Evolutionary conservation across 2,329 filamentous ascomycete species (phyloP), one percentile per base, ranked within the genome.

Genomic region (Cercospora sojina): DNA sequence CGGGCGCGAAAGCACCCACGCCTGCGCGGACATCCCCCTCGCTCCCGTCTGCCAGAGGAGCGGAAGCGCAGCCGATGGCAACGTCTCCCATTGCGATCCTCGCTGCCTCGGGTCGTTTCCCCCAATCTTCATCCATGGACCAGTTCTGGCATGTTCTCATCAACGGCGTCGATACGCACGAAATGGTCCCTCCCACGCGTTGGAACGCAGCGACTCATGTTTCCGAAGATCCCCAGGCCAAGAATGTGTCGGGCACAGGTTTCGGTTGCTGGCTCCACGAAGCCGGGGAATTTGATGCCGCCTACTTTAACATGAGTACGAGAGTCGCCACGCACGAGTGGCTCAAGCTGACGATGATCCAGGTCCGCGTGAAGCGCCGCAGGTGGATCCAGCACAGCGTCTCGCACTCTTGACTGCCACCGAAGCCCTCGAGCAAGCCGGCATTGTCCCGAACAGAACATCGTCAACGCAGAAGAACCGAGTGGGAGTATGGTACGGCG

Each of bases 171-270:
- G 70, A 72, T 32, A 66, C 67, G 18, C 62, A 64, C 41, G 67
- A 67, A 35, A 41, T 65, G 29, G 66, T 72, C 5, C 72, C 72
- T 9, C 66, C 63, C 1, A 59, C 65, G 20, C 69, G 70, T 7
- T 82, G 78, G 62, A 74, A 81, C 61, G 43, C 74, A 0, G 64
- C 75, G 3, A 71, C 73, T 0, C 78, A 81, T 5, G 81, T 84
- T 0, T 68, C 78, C 56, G 73, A 64, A 29, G 77, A 81, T 64
- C 70, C 76, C 2, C 74, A 72, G 0, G 77, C 77, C 0, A 77
- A 77, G 51, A 67, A 65, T 25, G 64, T 65, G 5, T 65, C 64
- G 10, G 64, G 64, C 35, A 66, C 64, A 13, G 64, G 59, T 16
- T 66, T 43, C 10, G 80, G 80, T 2, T 78, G 75, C 59, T 82